These are phyloP conservation scores for Xylaria palmicola DNA, from an alignment of 495 filamentous ascomycete genomes.

Conservation along the genomic window DNA sequence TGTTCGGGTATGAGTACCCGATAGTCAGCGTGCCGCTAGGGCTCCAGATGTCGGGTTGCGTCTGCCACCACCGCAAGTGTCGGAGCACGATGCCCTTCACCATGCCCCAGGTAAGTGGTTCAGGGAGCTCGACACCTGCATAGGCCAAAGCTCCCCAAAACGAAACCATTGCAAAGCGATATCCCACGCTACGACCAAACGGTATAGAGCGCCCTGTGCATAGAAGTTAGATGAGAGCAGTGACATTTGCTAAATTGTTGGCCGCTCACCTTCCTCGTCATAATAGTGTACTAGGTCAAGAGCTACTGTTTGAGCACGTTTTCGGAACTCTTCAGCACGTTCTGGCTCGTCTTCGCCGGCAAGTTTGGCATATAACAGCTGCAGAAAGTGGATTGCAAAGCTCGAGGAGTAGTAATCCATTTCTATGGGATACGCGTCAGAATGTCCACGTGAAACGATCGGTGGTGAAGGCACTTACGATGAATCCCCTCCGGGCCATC, in stretches of 20 bases:
- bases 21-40: constrained; percentile 71
- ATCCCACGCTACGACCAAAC: constrained; percentile 74
- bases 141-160: constrained; percentile 80
- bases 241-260: not conserved
- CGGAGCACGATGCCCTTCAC: constrained; percentile 73
- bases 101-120: constrained; percentile 71
- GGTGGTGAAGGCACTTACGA: constrained; percentile 34
- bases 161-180: constrained; percentile 77
- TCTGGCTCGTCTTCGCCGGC: constrained; percentile 65
- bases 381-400: constrained; percentile 76
- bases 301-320: constrained; percentile 62
- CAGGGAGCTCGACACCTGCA: constrained; percentile 68
- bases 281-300: constrained; percentile 75
- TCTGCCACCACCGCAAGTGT: constrained; percentile 77
- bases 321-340: constrained; percentile 67
- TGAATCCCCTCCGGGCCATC: constrained; percentile 74
- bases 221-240: constrained; percentile 25
- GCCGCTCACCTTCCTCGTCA: constrained; percentile 54
- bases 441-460: not conserved
- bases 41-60: constrained; percentile 69
- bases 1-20: constrained; percentile 76
- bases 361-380: constrained; percentile 73
- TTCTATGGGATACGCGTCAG: constrained; percentile 35
- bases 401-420: constrained; percentile 83
- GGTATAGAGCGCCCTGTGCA: constrained; percentile 56